Evolutionary conservation across 2,329 filamentous ascomycete species (phyloP), one percentile per base, ranked within the genome.

Genomic region (Sporothrix humicola): DNA sequence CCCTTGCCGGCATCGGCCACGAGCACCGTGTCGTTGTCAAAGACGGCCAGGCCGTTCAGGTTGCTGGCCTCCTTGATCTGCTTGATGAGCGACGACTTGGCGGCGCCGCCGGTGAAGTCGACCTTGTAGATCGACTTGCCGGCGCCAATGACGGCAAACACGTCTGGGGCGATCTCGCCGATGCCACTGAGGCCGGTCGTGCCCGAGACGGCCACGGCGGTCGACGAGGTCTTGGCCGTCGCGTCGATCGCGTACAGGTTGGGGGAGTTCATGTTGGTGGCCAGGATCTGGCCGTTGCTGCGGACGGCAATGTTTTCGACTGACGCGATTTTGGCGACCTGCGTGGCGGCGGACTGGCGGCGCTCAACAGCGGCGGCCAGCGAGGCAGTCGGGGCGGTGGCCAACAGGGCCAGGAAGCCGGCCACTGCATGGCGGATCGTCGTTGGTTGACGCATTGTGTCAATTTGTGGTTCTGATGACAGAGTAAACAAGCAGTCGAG

Each of bases 211-310:
- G 74, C 70, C 9, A 80, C 71, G n/a, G 78, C 78, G 9, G 79
- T 80, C 10, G 76, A 74, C 1, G 77, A 79, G 0, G 78, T 73
- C 72, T 80, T 80, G 65, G 77, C 74, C 0, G 75, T 71, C 0
- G 78, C 76, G 76, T 81, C 78, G 58, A 81, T 72, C 46, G 75
- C 65, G 74, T 79, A 80, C 65, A 81, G 76, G 61, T 78, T 78
- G 17, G 79, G 77, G n/a, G 76, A 77, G 77, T 81, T 80, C 79
- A 81, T 80, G 77, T 79, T 80, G 69, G 79, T 81, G 15, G 78
- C 79, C 13, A 81, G 77, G 54, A 81, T 77, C 58, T 77, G 75
- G 42, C 80, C 80, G 69, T 80, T 79, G 69, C 78, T 70, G 31
- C 79, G 79, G 12, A 79, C 77, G 6, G 80, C 80, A 12, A 81